These are phyloP conservation scores for Oryza officinalis DNA, from an alignment of 176 grass and related monocot species.

Conservation along the genomic window DNA sequence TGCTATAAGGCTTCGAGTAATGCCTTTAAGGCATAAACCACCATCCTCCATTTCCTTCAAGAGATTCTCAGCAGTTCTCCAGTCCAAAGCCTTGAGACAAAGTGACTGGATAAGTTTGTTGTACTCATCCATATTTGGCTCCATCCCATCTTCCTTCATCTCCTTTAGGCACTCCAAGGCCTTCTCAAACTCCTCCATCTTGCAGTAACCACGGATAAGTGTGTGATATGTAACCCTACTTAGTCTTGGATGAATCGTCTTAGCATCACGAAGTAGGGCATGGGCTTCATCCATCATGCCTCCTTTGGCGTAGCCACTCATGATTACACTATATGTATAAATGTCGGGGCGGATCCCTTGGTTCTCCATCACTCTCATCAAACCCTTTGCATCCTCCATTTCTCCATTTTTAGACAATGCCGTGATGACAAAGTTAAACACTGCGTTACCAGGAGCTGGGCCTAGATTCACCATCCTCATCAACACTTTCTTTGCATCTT, in stretches of 20 bases:
- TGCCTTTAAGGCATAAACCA: slow-evolving; percentile 61
- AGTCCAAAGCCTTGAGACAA: slow-evolving; percentile 90
- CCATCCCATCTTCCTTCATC: slow-evolving; percentile 88
- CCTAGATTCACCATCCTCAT: slow-evolving; percentile 72
- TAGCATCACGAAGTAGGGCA: slow-evolving; percentile 67
- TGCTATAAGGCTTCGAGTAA: slow-evolving; percentile 71
- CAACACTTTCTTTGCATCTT: slow-evolving; percentile 69
- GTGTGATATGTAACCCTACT: slow-evolving; percentile 71
- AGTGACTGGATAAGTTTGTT: slow-evolving; percentile 83
- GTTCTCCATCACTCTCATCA: slow-evolving; percentile 69
- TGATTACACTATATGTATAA: slow-evolving; percentile 87
- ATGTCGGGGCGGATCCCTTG: slow-evolving; percentile 73
- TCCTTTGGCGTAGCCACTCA: slow-evolving; percentile 79
- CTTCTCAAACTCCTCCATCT: slow-evolving; percentile 85
- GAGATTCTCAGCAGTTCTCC: slow-evolving; percentile 76
- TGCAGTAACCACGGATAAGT: slow-evolving; percentile 93
- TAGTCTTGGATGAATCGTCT: slow-evolving; percentile 65
- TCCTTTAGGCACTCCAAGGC: slow-evolving; percentile 82
- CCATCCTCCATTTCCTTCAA: slow-evolving; percentile 73
- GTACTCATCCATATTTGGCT: slow-evolving; percentile 88
- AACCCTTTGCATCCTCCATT: slow-evolving; percentile 69
- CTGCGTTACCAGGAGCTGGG: slow-evolving; percentile 68
- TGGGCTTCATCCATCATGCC: slow-evolving; percentile 84
- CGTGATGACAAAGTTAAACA: slow-evolving; percentile 87
- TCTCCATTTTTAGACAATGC: slow-evolving; percentile 71